Evolutionary conservation across 1,139 yeast species (phyloP).

Genomic region (Suhomyces panamericanus): DNA sequence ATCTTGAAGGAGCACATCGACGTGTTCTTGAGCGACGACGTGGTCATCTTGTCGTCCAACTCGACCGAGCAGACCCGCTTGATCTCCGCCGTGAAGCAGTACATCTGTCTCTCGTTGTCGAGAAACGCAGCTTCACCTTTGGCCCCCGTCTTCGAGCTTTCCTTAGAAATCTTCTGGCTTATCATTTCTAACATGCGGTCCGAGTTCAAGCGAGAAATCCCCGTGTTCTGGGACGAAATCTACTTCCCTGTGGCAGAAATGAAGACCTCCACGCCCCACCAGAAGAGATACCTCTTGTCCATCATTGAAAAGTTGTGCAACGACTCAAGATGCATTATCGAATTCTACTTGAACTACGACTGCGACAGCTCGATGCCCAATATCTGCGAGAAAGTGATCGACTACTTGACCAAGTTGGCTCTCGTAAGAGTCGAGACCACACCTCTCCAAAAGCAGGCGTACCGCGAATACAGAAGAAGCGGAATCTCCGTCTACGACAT

Average conservation of each 20-base stretch:
- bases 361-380: slow-evolving; percentile 86
- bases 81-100: slow-evolving; percentile 80
- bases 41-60: slow-evolving; percentile 58
- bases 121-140: slow-evolving; percentile 91
- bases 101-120: slow-evolving; percentile 77
- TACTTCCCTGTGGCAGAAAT: slow-evolving; percentile 93
- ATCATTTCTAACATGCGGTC: slow-evolving; percentile 78
- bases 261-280: slow-evolving; percentile 89
- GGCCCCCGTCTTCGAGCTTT: slow-evolving; percentile 89
- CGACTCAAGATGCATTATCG: slow-evolving; percentile 89
- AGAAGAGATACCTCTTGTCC: slow-evolving; percentile 80
- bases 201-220: slow-evolving; percentile 88
- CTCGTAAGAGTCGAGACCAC: slow-evolving; percentile 72
- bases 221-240: slow-evolving; percentile 89
- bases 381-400: slow-evolving; percentile 78
- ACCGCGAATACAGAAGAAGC: slow-evolving; percentile 57
- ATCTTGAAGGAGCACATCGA: slow-evolving; percentile 84
- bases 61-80: slow-evolving; percentile 63
- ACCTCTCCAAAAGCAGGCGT: slow-evolving; percentile 64
- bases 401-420: slow-evolving; percentile 73
- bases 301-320: slow-evolving; percentile 78
- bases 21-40: slow-evolving; percentile 67
- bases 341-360: slow-evolving; percentile 90
- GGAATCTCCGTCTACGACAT: slow-evolving; percentile 76
- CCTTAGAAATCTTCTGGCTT: slow-evolving; percentile 92